phyloP scores from a whole-genome alignment of 805 yeast species.

The Kluyveromyces nonfermentans region DNA sequence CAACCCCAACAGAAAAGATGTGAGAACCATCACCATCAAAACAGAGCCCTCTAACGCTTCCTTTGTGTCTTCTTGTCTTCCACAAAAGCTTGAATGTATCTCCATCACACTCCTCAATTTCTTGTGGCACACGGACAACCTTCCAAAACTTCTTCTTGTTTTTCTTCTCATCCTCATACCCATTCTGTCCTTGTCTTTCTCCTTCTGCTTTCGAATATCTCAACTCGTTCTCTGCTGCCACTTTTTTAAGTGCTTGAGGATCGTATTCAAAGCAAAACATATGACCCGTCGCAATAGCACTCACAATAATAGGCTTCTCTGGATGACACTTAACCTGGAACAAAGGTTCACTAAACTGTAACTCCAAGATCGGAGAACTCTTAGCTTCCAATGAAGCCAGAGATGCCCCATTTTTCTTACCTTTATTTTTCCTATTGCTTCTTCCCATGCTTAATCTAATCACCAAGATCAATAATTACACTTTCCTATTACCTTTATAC shows the following conservation, averaged over 20 bases:
- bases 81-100: slow-evolving; percentile 39
- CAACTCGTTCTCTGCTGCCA: slow-evolving; percentile 22
- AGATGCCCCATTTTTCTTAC: slow-evolving; percentile 5
- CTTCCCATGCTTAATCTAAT: too few species aligned
- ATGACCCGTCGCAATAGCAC: slow-evolving; percentile 80
- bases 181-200: slow-evolving; percentile 6
- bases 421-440: slow-evolving; percentile 5
- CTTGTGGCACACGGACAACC: slow-evolving; percentile 14
- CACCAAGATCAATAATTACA: too few species aligned
- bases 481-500: not conserved
- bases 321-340: slow-evolving; percentile 79
- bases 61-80: slow-evolving; percentile 88
- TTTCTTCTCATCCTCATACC: slow-evolving; percentile 27
- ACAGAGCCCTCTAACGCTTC: slow-evolving; percentile 66
- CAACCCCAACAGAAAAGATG: slow-evolving; percentile 69
- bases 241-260: slow-evolving; percentile 33
- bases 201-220: slow-evolving; percentile 8
- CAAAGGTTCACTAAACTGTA: slow-evolving; percentile 48
- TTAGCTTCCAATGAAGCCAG: slow-evolving; percentile 12
- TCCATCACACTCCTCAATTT: slow-evolving; percentile 1
- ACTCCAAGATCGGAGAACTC: slow-evolving; percentile 28
- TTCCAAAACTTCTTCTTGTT: slow-evolving; percentile 42
- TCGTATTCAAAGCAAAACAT: slow-evolving; percentile 55
- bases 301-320: slow-evolving; percentile 45
- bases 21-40: slow-evolving; percentile 45